Evolutionary conservation across 352 stramenopile genomes (phyloP).

Genomic region (Saprolegnia parasitica): DNA sequence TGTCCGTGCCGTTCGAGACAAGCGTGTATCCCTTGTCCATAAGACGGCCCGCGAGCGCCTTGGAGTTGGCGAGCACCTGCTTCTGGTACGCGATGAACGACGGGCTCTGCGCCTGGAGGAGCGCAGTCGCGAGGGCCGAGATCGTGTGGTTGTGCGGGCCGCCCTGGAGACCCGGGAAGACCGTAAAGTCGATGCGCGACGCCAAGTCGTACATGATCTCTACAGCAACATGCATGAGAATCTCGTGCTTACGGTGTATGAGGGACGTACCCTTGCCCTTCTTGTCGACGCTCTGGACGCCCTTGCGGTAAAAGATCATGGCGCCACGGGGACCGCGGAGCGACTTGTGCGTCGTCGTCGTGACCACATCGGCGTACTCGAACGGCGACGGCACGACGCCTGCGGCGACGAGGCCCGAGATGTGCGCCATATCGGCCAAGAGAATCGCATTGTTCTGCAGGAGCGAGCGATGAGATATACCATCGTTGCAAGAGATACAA

Average conservation of each 20-base stretch:
- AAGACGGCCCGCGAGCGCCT: conserved; percentile 86
- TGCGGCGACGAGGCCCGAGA: conserved; percentile 95
- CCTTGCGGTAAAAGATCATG: conserved; percentile 99
- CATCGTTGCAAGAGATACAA: neutral
- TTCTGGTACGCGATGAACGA: conserved; percentile 98
- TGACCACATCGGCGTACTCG: conserved; percentile 98
- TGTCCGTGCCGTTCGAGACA: conserved; percentile 97
- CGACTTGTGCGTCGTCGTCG: conserved; percentile 99
- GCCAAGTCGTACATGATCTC: conserved; percentile 95
- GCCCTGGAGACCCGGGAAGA: conserved; percentile 98
- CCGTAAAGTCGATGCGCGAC: conserved; percentile 98
- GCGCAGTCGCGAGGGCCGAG: conserved; percentile 94
- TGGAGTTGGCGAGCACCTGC: conserved; percentile 91
- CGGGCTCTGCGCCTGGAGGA: conserved; percentile 93
- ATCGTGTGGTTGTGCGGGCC: conserved; percentile 99
- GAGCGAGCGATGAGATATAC: neutral
- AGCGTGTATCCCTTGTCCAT: conserved; percentile 91
- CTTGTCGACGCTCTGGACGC: conserved; percentile 89
- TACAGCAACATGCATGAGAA: neutral
- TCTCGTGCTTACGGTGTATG: neutral
- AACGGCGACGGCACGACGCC: conserved; percentile 97
- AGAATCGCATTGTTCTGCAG: conserved; percentile 91
- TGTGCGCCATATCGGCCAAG: conserved; percentile 99
- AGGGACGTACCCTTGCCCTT: conserved; percentile 86
- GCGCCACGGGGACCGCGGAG: conserved; percentile 96